Evolutionary conservation across 2,329 filamentous ascomycete genomes (phyloP).

Genomic region (Colletotrichum phormii): DNA sequence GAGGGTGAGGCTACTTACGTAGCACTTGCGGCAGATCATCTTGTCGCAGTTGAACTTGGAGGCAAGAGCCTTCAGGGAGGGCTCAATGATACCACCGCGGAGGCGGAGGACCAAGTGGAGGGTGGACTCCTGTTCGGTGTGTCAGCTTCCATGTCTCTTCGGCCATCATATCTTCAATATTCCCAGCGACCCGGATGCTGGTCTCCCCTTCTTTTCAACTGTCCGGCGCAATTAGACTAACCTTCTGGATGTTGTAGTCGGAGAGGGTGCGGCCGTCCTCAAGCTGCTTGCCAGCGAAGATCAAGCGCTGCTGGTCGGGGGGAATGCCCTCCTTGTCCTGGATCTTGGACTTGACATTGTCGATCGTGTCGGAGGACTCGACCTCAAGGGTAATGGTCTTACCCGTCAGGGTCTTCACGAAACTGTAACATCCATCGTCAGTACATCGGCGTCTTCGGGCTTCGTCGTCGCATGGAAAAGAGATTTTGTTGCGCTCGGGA

Average conservation of each 20-base stretch:
- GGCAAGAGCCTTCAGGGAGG: slow-evolving; percentile 96
- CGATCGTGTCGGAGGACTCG: slow-evolving; percentile 98
- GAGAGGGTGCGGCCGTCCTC: slow-evolving; percentile 97
- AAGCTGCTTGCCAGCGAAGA: slow-evolving; percentile 99
- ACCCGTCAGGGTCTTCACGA: slow-evolving; percentile 99
- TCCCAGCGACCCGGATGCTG: neutral
- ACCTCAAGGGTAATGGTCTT: slow-evolving; percentile 99
- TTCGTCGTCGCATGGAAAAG: slow-evolving; percentile 33
- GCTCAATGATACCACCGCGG: slow-evolving; percentile 99
- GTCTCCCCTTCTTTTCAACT: neutral
- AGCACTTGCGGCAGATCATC: slow-evolving; percentile 99
- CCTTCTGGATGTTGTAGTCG: slow-evolving; percentile 99
- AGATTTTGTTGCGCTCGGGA: neutral
- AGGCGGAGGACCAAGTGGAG: slow-evolving; percentile 99
- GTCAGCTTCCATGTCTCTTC: slow-evolving; percentile 20
- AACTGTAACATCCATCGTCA: slow-evolving; percentile 67
- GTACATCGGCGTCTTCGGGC: slow-evolving; percentile 38
- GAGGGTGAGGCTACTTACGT: slow-evolving; percentile 72
- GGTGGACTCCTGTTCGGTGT: slow-evolving; percentile 83
- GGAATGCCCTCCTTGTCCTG: slow-evolving; percentile 99
- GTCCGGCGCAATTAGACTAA: slow-evolving; percentile 56
- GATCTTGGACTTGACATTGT: slow-evolving; percentile 99
- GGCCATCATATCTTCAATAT: neutral
- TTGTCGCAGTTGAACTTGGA: slow-evolving; percentile 99
- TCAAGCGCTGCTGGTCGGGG: slow-evolving; percentile 97